Evolutionary conservation across 768 basidiomycete species (phyloP), one percentile per base, ranked within the genome.

Genomic region (Boletus insuetus): DNA sequence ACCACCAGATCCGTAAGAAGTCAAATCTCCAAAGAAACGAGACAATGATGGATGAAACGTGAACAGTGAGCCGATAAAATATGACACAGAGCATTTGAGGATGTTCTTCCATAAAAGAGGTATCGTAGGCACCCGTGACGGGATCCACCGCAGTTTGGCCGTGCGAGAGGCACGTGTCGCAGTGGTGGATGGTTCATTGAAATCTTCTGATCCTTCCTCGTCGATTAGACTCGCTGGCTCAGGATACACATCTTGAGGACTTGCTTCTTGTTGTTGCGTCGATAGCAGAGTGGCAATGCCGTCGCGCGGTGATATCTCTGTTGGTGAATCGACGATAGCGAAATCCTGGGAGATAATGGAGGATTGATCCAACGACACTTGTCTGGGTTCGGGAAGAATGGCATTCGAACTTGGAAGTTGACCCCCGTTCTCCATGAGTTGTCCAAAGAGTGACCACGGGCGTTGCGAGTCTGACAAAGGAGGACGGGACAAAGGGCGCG

Each of bases 41-140:
- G 94, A 86, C 13, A 99, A 77, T 24, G 76, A 74, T 0, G 90
- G 86, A 4, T 85, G 84, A 66, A 93, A 98, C 2, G 97, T 99
- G 79, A 98, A 99, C 12, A 98, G 77, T 0, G 91, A 93, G 6
- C 81, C 94, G 50, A 98, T 73, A 60, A 92, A 84, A 71, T 99
- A 99, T 0, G 95, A 90, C 17, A 98, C 75, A 3, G 86, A 81
- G 73, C 97, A 99, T 74, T 98, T 98, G 59, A 96, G 72, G 42
- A 97, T 82, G 64, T 91, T 92, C 39, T 82, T 80, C 53, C 84
- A 78, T 29, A 86, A 56, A 17, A 79, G 59, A 3, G 85, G 73
- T 35, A 87, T 59, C 13, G 71, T 58, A 6, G 79, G 78, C 38
- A 74, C 43, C 19, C 58, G 62, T 7, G 49, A 22, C 11, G 57